phyloP scores from a whole-genome alignment of 495 filamentous ascomycete genomes.

The Friedmanniomyces simplex region DNA sequence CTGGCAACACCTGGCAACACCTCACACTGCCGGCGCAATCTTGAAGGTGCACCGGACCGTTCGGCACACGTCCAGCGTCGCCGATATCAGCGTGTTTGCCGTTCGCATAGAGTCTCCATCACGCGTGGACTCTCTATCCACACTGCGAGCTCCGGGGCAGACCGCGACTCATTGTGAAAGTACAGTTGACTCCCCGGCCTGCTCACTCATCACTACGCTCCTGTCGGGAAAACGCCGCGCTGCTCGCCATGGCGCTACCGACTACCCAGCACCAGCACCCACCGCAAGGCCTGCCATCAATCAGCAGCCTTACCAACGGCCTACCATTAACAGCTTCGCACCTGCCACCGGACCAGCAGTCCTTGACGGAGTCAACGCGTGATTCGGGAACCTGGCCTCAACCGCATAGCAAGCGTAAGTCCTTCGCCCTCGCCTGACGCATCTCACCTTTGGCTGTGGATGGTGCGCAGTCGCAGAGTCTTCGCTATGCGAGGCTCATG shows the following conservation, averaged over 20 bases:
- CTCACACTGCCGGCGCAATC: not conserved
- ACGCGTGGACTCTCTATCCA: not conserved
- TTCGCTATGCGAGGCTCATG: not conserved
- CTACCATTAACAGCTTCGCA: slow-evolving; percentile 1
- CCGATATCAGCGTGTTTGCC: not conserved
- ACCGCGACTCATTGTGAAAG: too few relatives aligned
- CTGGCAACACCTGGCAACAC: not conserved
- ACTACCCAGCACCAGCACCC: not conserved
- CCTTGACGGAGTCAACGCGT: slow-evolving; percentile 12
- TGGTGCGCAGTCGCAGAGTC: too few relatives aligned
- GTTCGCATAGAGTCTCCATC: not conserved
- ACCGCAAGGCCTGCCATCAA: slow-evolving; percentile 20
- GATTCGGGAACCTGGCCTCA: slow-evolving; percentile 23
- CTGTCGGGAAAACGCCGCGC: too few relatives aligned
- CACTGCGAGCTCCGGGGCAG: not conserved
- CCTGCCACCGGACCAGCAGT: slow-evolving; percentile 5
- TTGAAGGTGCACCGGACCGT: not conserved
- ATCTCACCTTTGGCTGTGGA: not conserved
- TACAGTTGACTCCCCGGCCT: not conserved
- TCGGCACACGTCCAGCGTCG: not conserved
- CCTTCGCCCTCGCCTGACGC: not conserved
- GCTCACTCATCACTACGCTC: not conserved
- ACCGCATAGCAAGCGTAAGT: slow-evolving; percentile 24
- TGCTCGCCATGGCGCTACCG: not conserved
- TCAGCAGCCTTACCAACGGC: slow-evolving; percentile 21